Evolutionary conservation across 2,329 filamentous ascomycete species (phyloP), one percentile per base, ranked within the genome.

Genomic region (Exophiala calicioides): DNA sequence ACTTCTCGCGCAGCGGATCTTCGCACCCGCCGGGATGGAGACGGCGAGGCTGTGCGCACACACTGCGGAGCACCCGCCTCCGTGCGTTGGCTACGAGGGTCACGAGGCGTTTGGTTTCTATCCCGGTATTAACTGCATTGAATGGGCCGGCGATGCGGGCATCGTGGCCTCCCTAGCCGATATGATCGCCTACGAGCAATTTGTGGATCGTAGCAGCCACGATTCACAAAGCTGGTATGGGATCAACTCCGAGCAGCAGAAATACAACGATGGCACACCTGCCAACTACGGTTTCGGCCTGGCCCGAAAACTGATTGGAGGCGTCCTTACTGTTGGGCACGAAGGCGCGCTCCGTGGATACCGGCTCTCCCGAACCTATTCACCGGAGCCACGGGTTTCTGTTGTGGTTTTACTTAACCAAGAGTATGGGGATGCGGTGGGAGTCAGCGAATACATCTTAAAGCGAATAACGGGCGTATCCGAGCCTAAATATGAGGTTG

Each of bases 121-220:
- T 3, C 58, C 63, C 1, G 68, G 64, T 3, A 42, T 60, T 9
- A 74, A 74, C 42, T 60, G 61, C 0, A 73, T 74, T 36, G 68
- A 74, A 48, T 74, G 71, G 71, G 64, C 70, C 13, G 71, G 70
- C 3, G 71, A 74, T 58, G 71, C 71, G 4, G 71, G 71, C 5
- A 58, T 73, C 9, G 68, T 67, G 3, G 71, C 69, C 37, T 68
- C 69, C 4, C 63, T 74, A 2, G 56, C 59, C n/a, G 71, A 74
- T 52, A 73, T 74, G 71, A 63, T 73, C 38, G 68, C 68, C 1
- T 74, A 72, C 45, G 71, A 74, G 51, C 62, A 65, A 49, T 68
- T 65, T 51, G 52, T 74, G 10, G 61, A 73, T 40, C 51, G 46
- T 24, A 59, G 58, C 3, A 60, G 56, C 34, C 49, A 55, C 5